Conservation (phyloP, 2,329 filamentous ascomycete species). For the Lasiodiplodia gonubiensis region DNA sequence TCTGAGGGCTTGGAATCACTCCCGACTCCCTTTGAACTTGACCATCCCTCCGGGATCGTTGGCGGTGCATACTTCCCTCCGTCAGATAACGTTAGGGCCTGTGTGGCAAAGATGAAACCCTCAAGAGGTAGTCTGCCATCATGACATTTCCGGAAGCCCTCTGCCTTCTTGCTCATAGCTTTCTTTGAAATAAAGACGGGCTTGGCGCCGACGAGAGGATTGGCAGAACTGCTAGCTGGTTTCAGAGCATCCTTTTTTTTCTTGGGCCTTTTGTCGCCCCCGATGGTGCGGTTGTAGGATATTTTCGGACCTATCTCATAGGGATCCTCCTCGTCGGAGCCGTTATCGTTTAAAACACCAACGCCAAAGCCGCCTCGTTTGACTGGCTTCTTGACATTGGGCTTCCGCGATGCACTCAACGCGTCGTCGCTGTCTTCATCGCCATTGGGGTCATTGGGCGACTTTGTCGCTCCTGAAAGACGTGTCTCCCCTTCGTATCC, state of each 20-base stretch:
- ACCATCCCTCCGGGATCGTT: slow-evolving; percentile 75
- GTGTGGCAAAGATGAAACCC: slow-evolving; percentile 74
- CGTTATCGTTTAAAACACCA: slow-evolving; percentile 87
- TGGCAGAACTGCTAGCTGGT: slow-evolving; percentile 58
- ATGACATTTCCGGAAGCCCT: slow-evolving; percentile 72
- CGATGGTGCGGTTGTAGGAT: slow-evolving; percentile 81
- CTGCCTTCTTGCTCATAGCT: slow-evolving; percentile 44
- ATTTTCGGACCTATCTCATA: slow-evolving; percentile 92
- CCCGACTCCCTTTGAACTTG: slow-evolving; percentile 56
- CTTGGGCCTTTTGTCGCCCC: slow-evolving; percentile 80
- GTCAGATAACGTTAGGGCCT: slow-evolving; percentile 48
- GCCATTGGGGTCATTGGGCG: slow-evolving; percentile 39
- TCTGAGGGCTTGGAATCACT: slow-evolving; percentile 37
- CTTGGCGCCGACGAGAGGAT: slow-evolving; percentile 68
- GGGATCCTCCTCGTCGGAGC: slow-evolving; percentile 92
- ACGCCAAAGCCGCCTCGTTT: slow-evolving; percentile 82
- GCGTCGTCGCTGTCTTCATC: slow-evolving; percentile 35
- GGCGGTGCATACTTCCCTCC: slow-evolving; percentile 66
- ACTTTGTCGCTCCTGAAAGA: slow-evolving; percentile 46
- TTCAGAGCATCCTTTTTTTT: slow-evolving; percentile 48
- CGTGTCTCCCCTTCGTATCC: slow-evolving; percentile 68
- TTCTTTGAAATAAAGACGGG: slow-evolving; percentile 80
- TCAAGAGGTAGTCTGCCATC: slow-evolving; percentile 81
- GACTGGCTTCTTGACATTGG: slow-evolving; percentile 50
- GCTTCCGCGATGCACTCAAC: slow-evolving; percentile 41